Evolutionary conservation across 192 early-diverging fungal species (phyloP).

Genomic region (Coemansia sp.): DNA sequence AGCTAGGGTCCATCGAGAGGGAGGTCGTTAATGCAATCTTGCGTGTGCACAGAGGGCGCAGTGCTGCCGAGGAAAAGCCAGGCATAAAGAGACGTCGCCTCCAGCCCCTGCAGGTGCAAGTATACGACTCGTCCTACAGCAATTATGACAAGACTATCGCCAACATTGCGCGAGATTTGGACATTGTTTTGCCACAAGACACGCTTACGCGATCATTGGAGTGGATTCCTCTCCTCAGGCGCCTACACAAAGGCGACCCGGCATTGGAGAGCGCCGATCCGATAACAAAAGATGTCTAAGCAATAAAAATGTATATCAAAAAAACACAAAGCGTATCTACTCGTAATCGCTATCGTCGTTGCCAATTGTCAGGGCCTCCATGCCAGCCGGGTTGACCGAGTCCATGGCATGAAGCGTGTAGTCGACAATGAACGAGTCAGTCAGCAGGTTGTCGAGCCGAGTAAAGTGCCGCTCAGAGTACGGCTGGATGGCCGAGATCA

Average conservation of each 20-base stretch:
- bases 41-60: conserved; percentile 18
- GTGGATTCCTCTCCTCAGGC: conserved; percentile 45
- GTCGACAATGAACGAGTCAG: conserved; percentile 85
- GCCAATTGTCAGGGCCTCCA: conserved; percentile 29
- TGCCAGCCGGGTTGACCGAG: conserved; percentile 18
- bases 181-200: conserved; percentile 43
- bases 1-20: conserved; percentile 50
- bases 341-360: conserved; percentile 15
- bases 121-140: conserved; percentile 14
- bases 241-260: conserved; percentile 25
- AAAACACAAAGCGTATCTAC: not conserved
- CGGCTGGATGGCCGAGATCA: conserved; percentile 81
- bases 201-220: conserved; percentile 22
- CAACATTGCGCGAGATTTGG: conserved; percentile 38
- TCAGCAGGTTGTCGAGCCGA: conserved; percentile 77
- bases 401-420: conserved; percentile 93
- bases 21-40: conserved; percentile 29
- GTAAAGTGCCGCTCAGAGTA: conserved; percentile 94
- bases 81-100: conserved; percentile 21
- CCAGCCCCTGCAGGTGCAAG: conserved; percentile 19
- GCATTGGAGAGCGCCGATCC: not conserved
- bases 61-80: conserved; percentile 22
- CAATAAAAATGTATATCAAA: not conserved
- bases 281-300: not conserved
- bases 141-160: conserved; percentile 32